Percentiles rank a stretch among this genome's conserved stretches.
Conservation (phyloP, 352 stramenopile genomes). For the Globisporangium echinulatum region DNA sequence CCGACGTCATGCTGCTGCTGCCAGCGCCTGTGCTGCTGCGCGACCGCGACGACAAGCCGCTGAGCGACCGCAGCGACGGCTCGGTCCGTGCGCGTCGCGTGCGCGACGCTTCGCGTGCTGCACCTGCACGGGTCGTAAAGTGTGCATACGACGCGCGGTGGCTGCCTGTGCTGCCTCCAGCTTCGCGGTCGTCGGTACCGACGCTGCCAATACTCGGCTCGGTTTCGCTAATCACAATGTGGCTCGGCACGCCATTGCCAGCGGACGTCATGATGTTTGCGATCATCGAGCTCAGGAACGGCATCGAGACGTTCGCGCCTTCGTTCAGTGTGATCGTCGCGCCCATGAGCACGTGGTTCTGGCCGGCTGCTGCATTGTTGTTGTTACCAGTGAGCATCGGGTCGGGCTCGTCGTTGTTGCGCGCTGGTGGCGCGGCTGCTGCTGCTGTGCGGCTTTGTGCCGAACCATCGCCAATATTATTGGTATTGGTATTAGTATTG, state of each 20-base stretch:
- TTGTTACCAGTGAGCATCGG: conserved; percentile 20
- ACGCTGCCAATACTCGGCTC: background rate
- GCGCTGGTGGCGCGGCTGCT: background rate
- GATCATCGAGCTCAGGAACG: conserved; percentile 81
- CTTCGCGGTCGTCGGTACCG: background rate
- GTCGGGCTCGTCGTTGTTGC: conserved; percentile 73
- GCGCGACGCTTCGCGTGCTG: background rate
- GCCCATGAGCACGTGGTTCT: conserved; percentile 60
- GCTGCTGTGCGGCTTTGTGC: background rate
- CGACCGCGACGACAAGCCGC: background rate
- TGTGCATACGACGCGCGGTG: conserved; percentile 8
- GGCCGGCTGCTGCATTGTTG: conserved; percentile 6
- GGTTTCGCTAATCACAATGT: conserved; percentile 10
- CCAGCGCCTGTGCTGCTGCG: background rate
- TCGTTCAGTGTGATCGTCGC: conserved; percentile 69
- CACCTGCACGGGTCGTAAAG: conserved; percentile 1
- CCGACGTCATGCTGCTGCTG: conserved; percentile 6
- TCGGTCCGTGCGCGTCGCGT: conserved; percentile 6
- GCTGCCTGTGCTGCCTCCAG: conserved; percentile 2
- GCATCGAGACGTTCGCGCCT: conserved; percentile 58
- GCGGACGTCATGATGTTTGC: conserved; percentile 60
- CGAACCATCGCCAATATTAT: background rate
- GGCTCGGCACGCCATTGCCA: conserved; percentile 23
- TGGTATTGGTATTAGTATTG: background rate
- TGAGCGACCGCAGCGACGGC: conserved; percentile 5